Evolutionary conservation across 306 rosid species (phyloP).

Genomic region (Comarum palustre): DNA sequence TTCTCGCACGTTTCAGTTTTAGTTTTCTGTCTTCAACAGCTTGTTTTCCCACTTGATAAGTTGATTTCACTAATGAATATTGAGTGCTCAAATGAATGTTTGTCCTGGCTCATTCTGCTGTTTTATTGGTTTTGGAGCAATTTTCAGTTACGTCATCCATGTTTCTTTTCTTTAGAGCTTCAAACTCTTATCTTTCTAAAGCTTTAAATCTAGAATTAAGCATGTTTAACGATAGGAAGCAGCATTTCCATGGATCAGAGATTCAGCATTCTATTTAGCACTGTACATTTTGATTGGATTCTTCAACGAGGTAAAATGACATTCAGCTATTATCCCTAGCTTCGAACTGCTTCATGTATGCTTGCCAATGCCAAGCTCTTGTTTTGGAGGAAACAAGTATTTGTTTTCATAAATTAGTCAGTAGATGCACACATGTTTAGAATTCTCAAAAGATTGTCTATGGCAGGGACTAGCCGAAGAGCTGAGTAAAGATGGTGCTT

Average conservation of each 20-base stretch:
- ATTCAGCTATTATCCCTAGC: not conserved
- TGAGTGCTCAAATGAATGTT: conserved; percentile 5
- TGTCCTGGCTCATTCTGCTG: not conserved
- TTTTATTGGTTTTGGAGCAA: not conserved
- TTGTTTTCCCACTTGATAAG: not conserved
- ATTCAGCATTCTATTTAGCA: too few species aligned
- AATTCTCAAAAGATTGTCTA: not conserved
- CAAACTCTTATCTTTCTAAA: not conserved
- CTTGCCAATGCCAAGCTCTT: too few species aligned
- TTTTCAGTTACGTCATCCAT: not conserved
- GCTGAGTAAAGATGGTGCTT: conserved; percentile 82
- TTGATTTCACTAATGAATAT: not conserved
- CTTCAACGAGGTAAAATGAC: conserved; percentile 65
- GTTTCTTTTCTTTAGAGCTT: conserved; percentile 7
- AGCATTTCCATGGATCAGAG: not conserved
- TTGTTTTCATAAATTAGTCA: not conserved
- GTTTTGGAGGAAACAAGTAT: too few species aligned
- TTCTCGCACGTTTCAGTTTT: conserved; percentile 1
- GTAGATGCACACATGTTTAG: not conserved
- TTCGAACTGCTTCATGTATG: not conserved
- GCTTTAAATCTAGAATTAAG: not conserved
- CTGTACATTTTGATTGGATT: conserved; percentile 39
- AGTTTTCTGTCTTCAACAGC: not conserved
- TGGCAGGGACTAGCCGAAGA: conserved; percentile 76
- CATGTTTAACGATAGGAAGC: not conserved